These are phyloP conservation scores for Pleurostoma richardsiae DNA, from an alignment of 2,329 filamentous ascomycete genomes.

Conservation along the genomic window DNA sequence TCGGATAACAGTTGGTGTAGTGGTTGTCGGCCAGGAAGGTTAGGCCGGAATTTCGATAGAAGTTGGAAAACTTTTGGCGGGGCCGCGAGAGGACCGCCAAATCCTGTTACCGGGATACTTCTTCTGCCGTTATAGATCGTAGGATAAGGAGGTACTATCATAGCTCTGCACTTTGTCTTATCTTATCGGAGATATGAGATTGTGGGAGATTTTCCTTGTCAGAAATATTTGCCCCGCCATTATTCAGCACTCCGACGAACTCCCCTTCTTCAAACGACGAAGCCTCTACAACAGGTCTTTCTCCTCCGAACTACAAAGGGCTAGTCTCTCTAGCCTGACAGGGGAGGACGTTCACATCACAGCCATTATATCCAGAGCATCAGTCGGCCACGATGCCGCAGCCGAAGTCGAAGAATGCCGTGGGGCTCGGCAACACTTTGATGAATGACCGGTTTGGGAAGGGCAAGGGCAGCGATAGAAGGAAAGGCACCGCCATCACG, in stretches of 20 bases:
- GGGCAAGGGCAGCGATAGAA: slow-evolving; percentile 79
- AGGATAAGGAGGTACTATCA: not conserved
- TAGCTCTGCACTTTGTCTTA: not conserved
- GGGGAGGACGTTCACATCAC: no score
- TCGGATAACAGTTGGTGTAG: no score
- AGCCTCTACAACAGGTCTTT: no score
- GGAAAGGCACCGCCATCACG: slow-evolving; percentile 55
- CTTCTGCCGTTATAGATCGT: not conserved
- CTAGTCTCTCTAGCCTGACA: no score
- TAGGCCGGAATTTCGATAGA: not conserved
- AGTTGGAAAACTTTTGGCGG: slow-evolving; percentile 16
- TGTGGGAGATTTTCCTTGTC: slow-evolving; percentile 3
- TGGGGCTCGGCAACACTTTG: slow-evolving; percentile 92
- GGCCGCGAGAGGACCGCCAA: slow-evolving; percentile 6
- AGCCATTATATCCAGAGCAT: not conserved
- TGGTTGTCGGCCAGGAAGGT: no score
- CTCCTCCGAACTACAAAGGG: no score
- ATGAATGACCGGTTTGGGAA: slow-evolving; percentile 99
- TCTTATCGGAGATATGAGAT: slow-evolving; percentile 16
- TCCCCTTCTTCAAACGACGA: no score
- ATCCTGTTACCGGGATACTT: not conserved
- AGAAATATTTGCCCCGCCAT: slow-evolving; percentile 46
- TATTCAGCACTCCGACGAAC: slow-evolving; percentile 22
- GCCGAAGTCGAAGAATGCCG: slow-evolving; percentile 90
- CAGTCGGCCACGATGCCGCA: slow-evolving; percentile 41